phyloP scores from a whole-genome alignment of 108 stramenopile species.

The Chaetoceros tenuissimus region DNA sequence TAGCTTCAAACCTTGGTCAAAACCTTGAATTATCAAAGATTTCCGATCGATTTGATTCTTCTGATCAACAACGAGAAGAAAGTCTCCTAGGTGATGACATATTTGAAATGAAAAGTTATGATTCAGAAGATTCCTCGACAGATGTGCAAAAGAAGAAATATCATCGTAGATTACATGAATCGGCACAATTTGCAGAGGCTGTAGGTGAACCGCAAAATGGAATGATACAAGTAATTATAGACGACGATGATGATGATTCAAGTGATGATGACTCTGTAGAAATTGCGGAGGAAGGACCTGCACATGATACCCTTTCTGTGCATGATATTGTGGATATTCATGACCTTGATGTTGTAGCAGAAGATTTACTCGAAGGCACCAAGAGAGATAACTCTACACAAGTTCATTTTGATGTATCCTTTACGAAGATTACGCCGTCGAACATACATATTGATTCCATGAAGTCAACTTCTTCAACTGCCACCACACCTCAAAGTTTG shows the following conservation, averaged over 20 bases:
- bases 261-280: conserved; percentile 22
- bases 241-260: conserved; percentile 45
- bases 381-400: background rate
- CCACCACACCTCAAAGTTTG: no score
- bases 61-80: background rate
- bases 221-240: conserved; percentile 47
- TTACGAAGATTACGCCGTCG: background rate
- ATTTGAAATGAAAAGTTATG: conserved; percentile 2
- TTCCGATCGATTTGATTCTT: background rate
- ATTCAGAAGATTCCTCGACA: conserved; percentile 11
- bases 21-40: background rate
- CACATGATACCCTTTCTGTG: background rate
- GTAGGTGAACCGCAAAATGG: conserved; percentile 51
- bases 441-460: no score
- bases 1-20: background rate
- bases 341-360: background rate
- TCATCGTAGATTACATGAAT: conserved; percentile 45
- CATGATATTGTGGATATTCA: background rate
- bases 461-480: no score
- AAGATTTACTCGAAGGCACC: no score
- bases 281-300: conserved; percentile 18
- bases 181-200: conserved; percentile 66
- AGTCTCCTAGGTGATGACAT: background rate
- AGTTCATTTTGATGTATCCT: background rate
- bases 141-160: conserved; percentile 5